phyloP scores from a whole-genome alignment of 1,284 basidiomycete genomes.

The Wallemia ichthyophaga region DNA sequence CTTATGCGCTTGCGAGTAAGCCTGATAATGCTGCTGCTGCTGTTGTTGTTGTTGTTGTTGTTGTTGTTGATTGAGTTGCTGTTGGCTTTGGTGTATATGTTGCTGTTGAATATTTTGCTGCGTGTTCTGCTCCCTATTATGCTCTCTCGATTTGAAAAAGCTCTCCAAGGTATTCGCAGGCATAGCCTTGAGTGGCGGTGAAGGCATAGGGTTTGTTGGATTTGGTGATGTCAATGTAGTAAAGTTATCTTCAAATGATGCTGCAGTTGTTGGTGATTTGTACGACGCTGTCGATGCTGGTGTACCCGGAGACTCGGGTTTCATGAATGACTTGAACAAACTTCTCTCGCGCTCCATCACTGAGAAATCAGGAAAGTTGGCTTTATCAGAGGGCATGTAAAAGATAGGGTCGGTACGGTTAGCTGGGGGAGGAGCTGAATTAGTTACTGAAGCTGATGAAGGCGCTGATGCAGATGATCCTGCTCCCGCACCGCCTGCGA shows the following conservation, averaged over 20 bases:
- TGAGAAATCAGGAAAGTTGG: neutral
- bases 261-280: neutral
- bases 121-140: neutral
- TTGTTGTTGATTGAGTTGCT: no score
- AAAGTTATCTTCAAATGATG: neutral
- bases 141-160: neutral
- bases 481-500: neutral
- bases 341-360: neutral
- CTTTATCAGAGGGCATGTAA: neutral
- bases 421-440: no score
- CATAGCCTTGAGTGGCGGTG: neutral
- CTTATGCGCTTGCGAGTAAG: neutral
- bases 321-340: neutral
- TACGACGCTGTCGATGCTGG: neutral
- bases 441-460: neutral
- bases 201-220: neutral
- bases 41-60: neutral
- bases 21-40: neutral
- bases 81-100: no score
- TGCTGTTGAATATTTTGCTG: no score
- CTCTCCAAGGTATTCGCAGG: neutral
- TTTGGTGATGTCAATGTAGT: neutral
- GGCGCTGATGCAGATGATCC: neutral
- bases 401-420: neutral
- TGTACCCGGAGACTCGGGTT: neutral